phyloP scores from a whole-genome alignment of 805 yeast species.

The Starmerella tilneyi region DNA sequence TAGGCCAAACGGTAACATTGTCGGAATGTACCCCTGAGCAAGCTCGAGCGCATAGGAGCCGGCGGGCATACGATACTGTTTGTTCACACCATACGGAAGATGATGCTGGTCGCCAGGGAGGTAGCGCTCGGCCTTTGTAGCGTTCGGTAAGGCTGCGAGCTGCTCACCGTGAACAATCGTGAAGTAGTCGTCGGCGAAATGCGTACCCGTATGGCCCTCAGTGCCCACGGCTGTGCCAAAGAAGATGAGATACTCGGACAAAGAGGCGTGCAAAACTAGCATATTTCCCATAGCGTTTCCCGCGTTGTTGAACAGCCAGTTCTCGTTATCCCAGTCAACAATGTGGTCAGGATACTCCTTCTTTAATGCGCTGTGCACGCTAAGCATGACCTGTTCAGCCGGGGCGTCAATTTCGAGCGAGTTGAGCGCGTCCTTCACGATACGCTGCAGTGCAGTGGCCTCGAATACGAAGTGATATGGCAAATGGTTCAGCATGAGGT shows the following conservation, averaged over 20 bases:
- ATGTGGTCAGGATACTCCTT: constrained; percentile 61
- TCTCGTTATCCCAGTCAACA: constrained; percentile 61
- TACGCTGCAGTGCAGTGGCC: no score
- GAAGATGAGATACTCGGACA: constrained; percentile 82
- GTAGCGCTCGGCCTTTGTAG: constrained; percentile 58
- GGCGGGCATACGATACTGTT: constrained; percentile 77
- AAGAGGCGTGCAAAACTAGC: constrained; percentile 90
- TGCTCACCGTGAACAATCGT: constrained; percentile 78
- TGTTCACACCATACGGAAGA: constrained; percentile 57
- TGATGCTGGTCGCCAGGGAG: constrained; percentile 82
- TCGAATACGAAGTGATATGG: constrained; percentile 63
- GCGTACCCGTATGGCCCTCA: constrained; percentile 93
- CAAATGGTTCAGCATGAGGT: constrained; percentile 34
- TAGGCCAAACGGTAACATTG: constrained; percentile 95
- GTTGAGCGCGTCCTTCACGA: constrained; percentile 43
- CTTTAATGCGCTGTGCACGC: constrained; percentile 42
- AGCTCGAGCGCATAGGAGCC: constrained; percentile 83
- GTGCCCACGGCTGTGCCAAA: constrained; percentile 92
- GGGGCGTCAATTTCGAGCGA: constrained; percentile 39
- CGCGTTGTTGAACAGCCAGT: constrained; percentile 95
- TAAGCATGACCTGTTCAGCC: constrained; percentile 16
- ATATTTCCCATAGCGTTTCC: constrained; percentile 96
- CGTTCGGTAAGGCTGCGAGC: constrained; percentile 56
- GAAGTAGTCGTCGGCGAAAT: constrained; percentile 95
- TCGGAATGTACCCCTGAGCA: constrained; percentile 98